Conservation (phyloP, 768 basidiomycete species). For the Podaxis rugospora region DNA sequence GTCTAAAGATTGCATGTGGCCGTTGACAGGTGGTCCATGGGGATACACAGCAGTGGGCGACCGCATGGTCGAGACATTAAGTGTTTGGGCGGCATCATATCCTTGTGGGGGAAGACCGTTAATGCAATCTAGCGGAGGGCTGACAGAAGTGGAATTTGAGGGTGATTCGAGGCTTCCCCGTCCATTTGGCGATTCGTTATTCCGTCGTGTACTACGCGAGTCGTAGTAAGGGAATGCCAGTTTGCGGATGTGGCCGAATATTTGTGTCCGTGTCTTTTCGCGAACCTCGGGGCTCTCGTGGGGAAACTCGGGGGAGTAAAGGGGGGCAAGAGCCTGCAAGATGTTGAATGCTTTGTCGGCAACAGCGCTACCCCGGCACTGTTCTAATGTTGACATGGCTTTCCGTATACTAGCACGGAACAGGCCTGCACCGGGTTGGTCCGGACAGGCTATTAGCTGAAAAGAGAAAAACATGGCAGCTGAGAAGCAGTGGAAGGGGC, state of each 20-base stretch:
- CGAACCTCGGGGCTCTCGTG: constrained; percentile 43
- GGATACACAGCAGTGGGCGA: constrained; percentile 18
- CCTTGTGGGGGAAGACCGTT: constrained; percentile 31
- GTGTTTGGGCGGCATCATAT: constrained; percentile 29
- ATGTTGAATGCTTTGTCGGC: constrained; percentile 76
- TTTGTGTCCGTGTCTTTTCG: constrained; percentile 55
- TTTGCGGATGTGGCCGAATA: constrained; percentile 65
- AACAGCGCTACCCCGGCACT: constrained; percentile 57
- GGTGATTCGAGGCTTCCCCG: constrained; percentile 49
- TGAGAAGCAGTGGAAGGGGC: constrained; percentile 79
- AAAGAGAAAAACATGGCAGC: constrained; percentile 93
- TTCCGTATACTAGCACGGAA: constrained; percentile 76
- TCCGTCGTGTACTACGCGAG: constrained; percentile 50
- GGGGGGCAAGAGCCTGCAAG: constrained; percentile 63
- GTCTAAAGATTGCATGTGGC: constrained; percentile 16
- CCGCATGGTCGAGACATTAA: constrained; percentile 25
- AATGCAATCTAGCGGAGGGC: constrained; percentile 43
- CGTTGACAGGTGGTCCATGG: constrained; percentile 16
- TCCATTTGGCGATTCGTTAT: constrained; percentile 43
- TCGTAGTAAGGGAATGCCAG: constrained; percentile 82
- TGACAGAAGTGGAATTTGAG: constrained; percentile 53
- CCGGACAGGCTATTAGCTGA: constrained; percentile 76
- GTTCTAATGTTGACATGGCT: constrained; percentile 60
- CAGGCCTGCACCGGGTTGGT: constrained; percentile 71
- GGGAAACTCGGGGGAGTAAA: constrained; percentile 66